Evolutionary conservation across 2,329 filamentous ascomycete genomes (phyloP).

Genomic region (Sordariomycetes sp.): DNA sequence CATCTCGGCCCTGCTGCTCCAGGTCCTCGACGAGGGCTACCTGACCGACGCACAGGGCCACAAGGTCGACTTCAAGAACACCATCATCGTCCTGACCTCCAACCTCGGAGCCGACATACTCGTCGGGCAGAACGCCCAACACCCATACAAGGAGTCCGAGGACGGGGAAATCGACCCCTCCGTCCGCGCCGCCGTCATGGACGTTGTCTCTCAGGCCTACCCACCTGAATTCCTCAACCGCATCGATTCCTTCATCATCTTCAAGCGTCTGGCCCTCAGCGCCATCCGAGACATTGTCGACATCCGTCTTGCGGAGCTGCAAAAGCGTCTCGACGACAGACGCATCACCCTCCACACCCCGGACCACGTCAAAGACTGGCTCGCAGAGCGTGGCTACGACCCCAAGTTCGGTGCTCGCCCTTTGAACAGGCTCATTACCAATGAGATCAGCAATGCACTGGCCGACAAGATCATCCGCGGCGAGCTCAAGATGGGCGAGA

Average conservation of each 20-base stretch:
- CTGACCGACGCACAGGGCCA: conserved; percentile 92
- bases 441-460: conserved; percentile 78
- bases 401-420: conserved; percentile 86
- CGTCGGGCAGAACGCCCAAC: conserved; percentile 60
- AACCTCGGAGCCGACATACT: conserved; percentile 92
- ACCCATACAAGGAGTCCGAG: conserved; percentile 52
- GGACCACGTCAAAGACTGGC: conserved; percentile 69
- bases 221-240: conserved; percentile 94
- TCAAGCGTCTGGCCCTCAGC: conserved; percentile 70
- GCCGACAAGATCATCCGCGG: conserved; percentile 91
- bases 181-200: conserved; percentile 76
- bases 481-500: conserved; percentile 66
- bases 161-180: conserved; percentile 63
- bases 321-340: conserved; percentile 72
- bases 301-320: conserved; percentile 79
- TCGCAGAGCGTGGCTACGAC: conserved; percentile 84
- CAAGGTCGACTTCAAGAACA: conserved; percentile 94
- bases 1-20: conserved; percentile 82
- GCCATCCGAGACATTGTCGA: conserved; percentile 90
- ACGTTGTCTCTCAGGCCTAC: conserved; percentile 66
- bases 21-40: conserved; percentile 94
- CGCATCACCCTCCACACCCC: conserved; percentile 69
- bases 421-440: conserved; percentile 82
- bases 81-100: conserved; percentile 90
- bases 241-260: conserved; percentile 94